Evolutionary conservation across 2,329 filamentous ascomycete species (phyloP), one percentile per base, ranked within the genome.

Genomic region (Lecanoromycetidae sp.): DNA sequence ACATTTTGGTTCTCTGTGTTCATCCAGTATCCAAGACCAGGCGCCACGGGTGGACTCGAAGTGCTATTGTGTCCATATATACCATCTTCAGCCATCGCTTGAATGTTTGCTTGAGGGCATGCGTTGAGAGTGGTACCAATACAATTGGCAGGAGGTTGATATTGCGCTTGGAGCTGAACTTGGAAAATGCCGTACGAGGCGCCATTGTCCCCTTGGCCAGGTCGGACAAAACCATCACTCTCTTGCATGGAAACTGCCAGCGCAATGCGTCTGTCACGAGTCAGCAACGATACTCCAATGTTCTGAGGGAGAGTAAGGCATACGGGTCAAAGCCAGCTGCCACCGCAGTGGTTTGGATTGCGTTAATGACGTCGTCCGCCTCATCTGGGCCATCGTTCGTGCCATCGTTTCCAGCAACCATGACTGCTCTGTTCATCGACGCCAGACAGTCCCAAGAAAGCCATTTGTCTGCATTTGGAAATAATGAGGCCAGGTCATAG

Each of bases 231-330:
- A 15, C 42, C 47, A 15, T 22, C 27, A 17, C 34, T 40, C 29
- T 50, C 47, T 25, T 50, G 47, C 35, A 50, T 46, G 27, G 46
- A 39, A 17, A 34, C 15, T 17, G 42, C 47, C 23, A 50, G 39
- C 13, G 15, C 15, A 2, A 49, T 30, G 3, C 39, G 46, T 8
- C 46, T 44, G 17, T 32, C 15, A 7, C 26, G 19, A 17, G 41
- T 33, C 17, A 36, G 27, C 25, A 1, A 9, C n/a, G 13, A 22
- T 9, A 10, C 10, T 1, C 3, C 25, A 13, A 13, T 17, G 13
- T 22, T 39, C n/a, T 38, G 20, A 8, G 3, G 17, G 19, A n/a
- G 3, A 9, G 4, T 3, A 19, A 26, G 27, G 39, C 39, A 9
- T 49, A 49, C 46, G 30, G 12, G 26, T 38, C 39, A 1, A 49